phyloP scores from a whole-genome alignment of 2,329 filamentous ascomycete species.

The Cladosporium sp. region DNA sequence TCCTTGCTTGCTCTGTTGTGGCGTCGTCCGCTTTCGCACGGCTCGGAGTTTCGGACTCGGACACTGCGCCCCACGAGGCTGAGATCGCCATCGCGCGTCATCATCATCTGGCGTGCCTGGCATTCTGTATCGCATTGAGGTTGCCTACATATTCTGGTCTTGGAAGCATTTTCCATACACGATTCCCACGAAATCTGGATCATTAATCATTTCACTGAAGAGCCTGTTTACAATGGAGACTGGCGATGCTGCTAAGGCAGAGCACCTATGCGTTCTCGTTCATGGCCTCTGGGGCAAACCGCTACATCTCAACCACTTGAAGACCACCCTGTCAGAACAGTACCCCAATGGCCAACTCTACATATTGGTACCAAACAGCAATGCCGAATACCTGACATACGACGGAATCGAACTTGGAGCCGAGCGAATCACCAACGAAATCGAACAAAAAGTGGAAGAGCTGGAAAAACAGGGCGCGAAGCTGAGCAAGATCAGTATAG shows the following conservation, averaged over 20 bases:
- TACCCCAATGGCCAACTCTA: conserved; percentile 62
- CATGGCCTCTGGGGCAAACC: conserved; percentile 81
- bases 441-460: conserved; percentile 55
- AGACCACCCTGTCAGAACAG: conserved; percentile 58
- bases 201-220: background rate
- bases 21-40: background rate
- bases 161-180: too few relatives aligned
- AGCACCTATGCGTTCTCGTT: conserved; percentile 73
- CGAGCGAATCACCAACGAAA: conserved; percentile 60
- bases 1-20: background rate
- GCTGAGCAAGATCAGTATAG: conserved; percentile 77
- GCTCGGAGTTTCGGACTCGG: background rate
- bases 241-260: conserved; percentile 8
- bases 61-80: background rate
- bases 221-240: conserved; percentile 1
- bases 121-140: background rate
- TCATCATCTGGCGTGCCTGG: background rate
- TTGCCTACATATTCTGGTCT: too few relatives aligned
- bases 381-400: conserved; percentile 66
- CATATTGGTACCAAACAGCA: conserved; percentile 67
- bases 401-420: conserved; percentile 67
- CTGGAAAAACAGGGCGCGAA: conserved; percentile 60
- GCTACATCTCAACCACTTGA: conserved; percentile 64
- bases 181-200: too few relatives aligned
- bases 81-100: background rate